Percentiles rank a stretch among this genome's conserved stretches.
These are phyloP conservation scores for Boletales sp. DNA, from an alignment of 768 basidiomycete genomes.

Conservation along the genomic window DNA sequence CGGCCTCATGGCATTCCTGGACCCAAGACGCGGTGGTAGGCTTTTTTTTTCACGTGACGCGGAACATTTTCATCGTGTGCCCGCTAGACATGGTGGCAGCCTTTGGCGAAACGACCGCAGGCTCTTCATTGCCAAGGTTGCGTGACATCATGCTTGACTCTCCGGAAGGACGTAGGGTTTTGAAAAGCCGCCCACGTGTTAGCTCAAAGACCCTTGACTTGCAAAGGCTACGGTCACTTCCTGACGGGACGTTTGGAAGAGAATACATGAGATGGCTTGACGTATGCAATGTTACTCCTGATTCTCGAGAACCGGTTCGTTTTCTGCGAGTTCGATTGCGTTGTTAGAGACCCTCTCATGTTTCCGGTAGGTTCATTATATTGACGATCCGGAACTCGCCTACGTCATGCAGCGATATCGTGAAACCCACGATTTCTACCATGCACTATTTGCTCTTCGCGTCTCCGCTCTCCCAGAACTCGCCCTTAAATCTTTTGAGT, in stretches of 20 bases:
- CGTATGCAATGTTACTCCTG: conserved; percentile 84
- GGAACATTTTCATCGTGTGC: neutral
- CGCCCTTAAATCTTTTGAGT: conserved; percentile 92
- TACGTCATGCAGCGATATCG: conserved; percentile 98
- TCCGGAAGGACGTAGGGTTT: conserved; percentile 77
- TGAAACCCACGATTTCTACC: conserved; percentile 97
- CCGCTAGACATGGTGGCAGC: conserved; percentile 91
- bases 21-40: conserved; percentile 85
- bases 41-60: neutral
- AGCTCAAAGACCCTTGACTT: conserved; percentile 76
- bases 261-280: conserved; percentile 91
- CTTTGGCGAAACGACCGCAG: conserved; percentile 89
- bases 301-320: conserved; percentile 85
- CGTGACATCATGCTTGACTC: conserved; percentile 75
- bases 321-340: neutral
- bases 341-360: neutral
- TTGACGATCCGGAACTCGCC: conserved; percentile 91
- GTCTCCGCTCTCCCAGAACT: conserved; percentile 90
- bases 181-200: conserved; percentile 81
- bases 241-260: conserved; percentile 79
- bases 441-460: conserved; percentile 84
- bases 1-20: conserved; percentile 73
- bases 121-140: conserved; percentile 68
- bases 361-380: conserved; percentile 76
- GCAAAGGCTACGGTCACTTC: conserved; percentile 56